Conservation (phyloP, 1,139 yeast species). For the Entelexis sorbosivorans region DNA sequence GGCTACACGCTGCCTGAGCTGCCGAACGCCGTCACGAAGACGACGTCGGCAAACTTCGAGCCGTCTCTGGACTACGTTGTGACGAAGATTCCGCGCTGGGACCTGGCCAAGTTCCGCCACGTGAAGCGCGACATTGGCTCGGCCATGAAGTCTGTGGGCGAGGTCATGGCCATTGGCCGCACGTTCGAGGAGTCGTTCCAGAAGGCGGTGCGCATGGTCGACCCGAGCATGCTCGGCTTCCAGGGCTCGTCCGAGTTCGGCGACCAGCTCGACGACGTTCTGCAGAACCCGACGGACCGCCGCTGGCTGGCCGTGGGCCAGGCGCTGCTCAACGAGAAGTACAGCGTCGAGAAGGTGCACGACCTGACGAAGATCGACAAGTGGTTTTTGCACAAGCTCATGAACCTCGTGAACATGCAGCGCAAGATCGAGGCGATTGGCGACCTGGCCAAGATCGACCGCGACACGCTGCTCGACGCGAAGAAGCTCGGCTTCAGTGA, state of each 20-base stretch:
- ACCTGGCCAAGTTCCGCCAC: conserved; percentile 85
- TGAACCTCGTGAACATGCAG: conserved; percentile 84
- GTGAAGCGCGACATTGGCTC: conserved; percentile 89
- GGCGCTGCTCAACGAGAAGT: conserved; percentile 73
- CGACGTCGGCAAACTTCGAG: conserved; percentile 93
- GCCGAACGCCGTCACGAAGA: conserved; percentile 92
- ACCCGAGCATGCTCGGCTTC: conserved; percentile 82
- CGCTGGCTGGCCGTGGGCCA: conserved; percentile 98
- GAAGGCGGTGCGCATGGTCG: conserved; percentile 95
- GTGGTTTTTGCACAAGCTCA: conserved; percentile 88
- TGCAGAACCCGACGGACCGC: conserved; percentile 89
- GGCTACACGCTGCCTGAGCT: conserved; percentile 91
- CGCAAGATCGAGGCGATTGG: conserved; percentile 60
- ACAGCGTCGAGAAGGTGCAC: conserved; percentile 83
- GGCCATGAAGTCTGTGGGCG: conserved; percentile 98
- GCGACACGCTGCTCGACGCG: conserved; percentile 46
- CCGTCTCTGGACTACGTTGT: conserved; percentile 95
- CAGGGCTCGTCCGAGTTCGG: conserved; percentile 58
- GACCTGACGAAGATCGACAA: conserved; percentile 85
- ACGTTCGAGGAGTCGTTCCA: conserved; percentile 96
- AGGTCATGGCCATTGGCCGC: conserved; percentile 98
- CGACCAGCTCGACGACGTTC: conserved; percentile 56
- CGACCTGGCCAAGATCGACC: conserved; percentile 33
- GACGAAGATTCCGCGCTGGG: conserved; percentile 98
- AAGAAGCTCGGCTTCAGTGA: conserved; percentile 94